These are phyloP conservation scores for Hypsizygus marmoreus DNA, from an alignment of 768 basidiomycete genomes.

Conservation along the genomic window DNA sequence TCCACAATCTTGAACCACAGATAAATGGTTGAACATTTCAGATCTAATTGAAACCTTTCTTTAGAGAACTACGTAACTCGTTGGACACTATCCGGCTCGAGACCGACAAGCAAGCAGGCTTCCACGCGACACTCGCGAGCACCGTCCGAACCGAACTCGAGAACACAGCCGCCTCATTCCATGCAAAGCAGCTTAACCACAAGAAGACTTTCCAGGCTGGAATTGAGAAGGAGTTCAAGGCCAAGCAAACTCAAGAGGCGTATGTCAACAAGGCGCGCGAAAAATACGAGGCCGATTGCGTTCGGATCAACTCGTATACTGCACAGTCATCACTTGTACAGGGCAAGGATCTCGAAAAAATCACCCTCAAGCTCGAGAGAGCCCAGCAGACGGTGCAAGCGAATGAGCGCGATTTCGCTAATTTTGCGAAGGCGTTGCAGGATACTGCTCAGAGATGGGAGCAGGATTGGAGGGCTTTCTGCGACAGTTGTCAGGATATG, in stretches of 20 bases:
- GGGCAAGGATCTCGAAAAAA: conserved; percentile 91
- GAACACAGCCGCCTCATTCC: conserved; percentile 57
- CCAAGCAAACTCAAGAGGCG: conserved; percentile 82
- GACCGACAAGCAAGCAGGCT: conserved; percentile 79
- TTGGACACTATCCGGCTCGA: conserved; percentile 80
- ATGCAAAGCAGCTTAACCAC: conserved; percentile 65
- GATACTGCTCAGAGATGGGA: conserved; percentile 90
- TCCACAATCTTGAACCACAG: too few relatives aligned
- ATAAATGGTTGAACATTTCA: too few relatives aligned
- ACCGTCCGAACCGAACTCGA: conserved; percentile 81
- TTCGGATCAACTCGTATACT: conserved; percentile 91
- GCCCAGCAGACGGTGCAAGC: conserved; percentile 89
- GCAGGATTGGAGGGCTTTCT: conserved; percentile 90
- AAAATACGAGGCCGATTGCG: conserved; percentile 91
- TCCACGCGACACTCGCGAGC: conserved; percentile 72
- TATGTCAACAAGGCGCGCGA: conserved; percentile 89
- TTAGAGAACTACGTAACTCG: conserved; percentile 79
- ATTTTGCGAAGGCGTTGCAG: conserved; percentile 76
- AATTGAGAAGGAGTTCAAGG: conserved; percentile 91
- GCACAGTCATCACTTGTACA: conserved; percentile 90
- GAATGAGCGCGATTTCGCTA: conserved; percentile 92
- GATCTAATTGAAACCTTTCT: conserved; percentile 22
- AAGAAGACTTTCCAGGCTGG: conserved; percentile 71
- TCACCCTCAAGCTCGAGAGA: conserved; percentile 82
- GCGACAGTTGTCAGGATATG: conserved; percentile 92